phyloP scores from a whole-genome alignment of 441 rosid genomes.

The Euphorbia celastroides region DNA sequence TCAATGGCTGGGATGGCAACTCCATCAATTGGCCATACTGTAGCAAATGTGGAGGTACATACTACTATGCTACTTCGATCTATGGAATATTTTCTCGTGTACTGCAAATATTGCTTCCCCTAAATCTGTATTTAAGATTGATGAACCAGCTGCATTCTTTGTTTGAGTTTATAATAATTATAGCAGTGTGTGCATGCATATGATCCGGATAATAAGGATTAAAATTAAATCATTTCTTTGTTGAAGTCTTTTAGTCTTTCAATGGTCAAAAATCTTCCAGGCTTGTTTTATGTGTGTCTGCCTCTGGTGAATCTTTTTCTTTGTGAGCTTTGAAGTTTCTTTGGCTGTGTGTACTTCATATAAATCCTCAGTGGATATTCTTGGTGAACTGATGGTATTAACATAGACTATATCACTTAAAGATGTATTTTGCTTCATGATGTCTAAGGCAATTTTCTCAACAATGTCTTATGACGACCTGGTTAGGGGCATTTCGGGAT shows the following conservation, averaged over 20 bases:
- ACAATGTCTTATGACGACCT: neutral
- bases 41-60: conserved; percentile 65
- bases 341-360: neutral
- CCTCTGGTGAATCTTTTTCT: neutral
- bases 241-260: neutral
- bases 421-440: neutral
- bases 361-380: neutral
- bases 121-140: neutral
- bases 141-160: neutral
- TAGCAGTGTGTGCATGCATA: neutral
- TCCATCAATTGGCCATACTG: conserved; percentile 92
- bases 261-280: neutral
- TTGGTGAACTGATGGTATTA: conserved; percentile 1
- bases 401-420: conserved; percentile 1
- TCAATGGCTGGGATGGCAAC: conserved; percentile 80
- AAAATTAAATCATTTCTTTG: neutral
- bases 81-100: conserved; percentile 1
- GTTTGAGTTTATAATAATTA: conserved; percentile 5
- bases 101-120: neutral
- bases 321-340: conserved; percentile 6
- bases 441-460: neutral
- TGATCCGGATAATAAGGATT: neutral
- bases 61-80: conserved; percentile 6
- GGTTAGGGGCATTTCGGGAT: too few relatives aligned
- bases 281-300: neutral